These are phyloP conservation scores for Trichoderma harzianum DNA, from an alignment of 2,329 filamentous ascomycete genomes.

Conservation along the genomic window DNA sequence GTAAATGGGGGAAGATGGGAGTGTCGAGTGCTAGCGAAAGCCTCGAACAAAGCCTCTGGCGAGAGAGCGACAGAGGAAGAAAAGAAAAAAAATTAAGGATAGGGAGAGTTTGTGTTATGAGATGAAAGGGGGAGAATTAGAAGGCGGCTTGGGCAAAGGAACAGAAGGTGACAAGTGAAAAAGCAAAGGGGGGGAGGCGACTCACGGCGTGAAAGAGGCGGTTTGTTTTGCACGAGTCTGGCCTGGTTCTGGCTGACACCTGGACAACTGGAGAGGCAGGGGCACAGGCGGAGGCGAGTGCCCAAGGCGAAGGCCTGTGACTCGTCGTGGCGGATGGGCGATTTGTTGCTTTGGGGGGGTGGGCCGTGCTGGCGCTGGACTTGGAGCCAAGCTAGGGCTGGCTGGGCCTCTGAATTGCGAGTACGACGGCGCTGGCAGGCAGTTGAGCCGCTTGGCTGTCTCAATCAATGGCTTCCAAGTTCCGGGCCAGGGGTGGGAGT, in stretches of 20 bases:
- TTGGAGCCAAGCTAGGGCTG: background rate
- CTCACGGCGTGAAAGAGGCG: slow-evolving; percentile 25
- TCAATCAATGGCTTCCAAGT: background rate
- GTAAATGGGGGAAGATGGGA: slow-evolving; percentile 6
- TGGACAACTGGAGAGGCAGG: slow-evolving; percentile 1
- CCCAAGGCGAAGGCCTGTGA: slow-evolving; percentile 11
- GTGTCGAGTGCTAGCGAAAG: slow-evolving; percentile 50
- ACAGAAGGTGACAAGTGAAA: slow-evolving; percentile 17
- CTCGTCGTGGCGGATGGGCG: slow-evolving; percentile 1
- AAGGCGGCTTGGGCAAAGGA: slow-evolving; percentile 20
- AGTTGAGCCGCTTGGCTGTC: background rate
- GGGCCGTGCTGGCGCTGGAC: background rate
- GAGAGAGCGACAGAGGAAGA: slow-evolving; percentile 25
- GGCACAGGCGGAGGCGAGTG: slow-evolving; percentile 14
- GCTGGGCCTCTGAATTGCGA: background rate
- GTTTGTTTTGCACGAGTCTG: slow-evolving; percentile 29
- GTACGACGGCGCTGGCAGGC: background rate
- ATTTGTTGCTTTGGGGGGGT: background rate
- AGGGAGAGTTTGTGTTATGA: slow-evolving; percentile 17
- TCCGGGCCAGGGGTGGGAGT: background rate
- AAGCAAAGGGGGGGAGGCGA: slow-evolving; percentile 19
- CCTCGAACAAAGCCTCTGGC: slow-evolving; percentile 34
- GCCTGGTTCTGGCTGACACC: slow-evolving; percentile 14
- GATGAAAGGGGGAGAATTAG: slow-evolving; percentile 14
- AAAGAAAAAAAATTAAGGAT: slow-evolving; percentile 27